Evolutionary conservation across 2,329 filamentous ascomycete genomes (phyloP).

Genomic region (Neurospora sp.): DNA sequence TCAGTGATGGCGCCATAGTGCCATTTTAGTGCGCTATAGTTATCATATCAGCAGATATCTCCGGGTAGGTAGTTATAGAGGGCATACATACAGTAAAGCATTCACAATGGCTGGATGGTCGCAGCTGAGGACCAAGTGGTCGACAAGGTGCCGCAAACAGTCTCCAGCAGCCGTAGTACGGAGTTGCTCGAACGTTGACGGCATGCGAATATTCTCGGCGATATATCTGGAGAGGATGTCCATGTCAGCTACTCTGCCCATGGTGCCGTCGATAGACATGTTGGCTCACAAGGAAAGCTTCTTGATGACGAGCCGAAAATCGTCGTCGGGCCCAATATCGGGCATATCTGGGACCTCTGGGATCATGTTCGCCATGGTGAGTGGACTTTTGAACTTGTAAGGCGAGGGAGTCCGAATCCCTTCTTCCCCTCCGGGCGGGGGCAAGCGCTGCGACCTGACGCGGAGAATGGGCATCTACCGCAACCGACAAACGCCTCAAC

Average conservation of each 20-base stretch:
- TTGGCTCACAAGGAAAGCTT: slow-evolving; percentile 51
- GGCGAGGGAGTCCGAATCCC: slow-evolving; percentile 27
- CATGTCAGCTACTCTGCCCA: slow-evolving; percentile 8
- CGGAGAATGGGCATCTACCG: slow-evolving; percentile 25
- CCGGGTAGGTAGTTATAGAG: background rate
- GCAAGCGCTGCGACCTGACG: slow-evolving; percentile 28
- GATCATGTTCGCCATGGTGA: background rate
- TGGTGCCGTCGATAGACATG: background rate
- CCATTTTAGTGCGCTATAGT: slow-evolving; percentile 59
- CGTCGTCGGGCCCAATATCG: slow-evolving; percentile 46
- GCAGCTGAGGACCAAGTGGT: slow-evolving; percentile 52
- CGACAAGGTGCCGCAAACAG: slow-evolving; percentile 48
- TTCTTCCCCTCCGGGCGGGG: slow-evolving; percentile 16
- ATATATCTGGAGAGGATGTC: slow-evolving; percentile 42
- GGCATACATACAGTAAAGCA: slow-evolving; percentile 54
- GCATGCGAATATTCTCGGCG: slow-evolving; percentile 50
- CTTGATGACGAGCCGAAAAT: slow-evolving; percentile 55
- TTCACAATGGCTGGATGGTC: slow-evolving; percentile 63
- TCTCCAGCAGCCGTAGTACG: slow-evolving; percentile 55
- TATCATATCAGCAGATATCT: slow-evolving; percentile 3
- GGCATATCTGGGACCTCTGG: slow-evolving; percentile 33
- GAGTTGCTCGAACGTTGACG: slow-evolving; percentile 65
- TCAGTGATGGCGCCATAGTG: slow-evolving; percentile 58
- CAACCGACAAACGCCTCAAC: background rate
- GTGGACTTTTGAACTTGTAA: slow-evolving; percentile 9